Conservation (phyloP, 2,329 filamentous ascomycete species). For the Colletotrichum sp. region DNA sequence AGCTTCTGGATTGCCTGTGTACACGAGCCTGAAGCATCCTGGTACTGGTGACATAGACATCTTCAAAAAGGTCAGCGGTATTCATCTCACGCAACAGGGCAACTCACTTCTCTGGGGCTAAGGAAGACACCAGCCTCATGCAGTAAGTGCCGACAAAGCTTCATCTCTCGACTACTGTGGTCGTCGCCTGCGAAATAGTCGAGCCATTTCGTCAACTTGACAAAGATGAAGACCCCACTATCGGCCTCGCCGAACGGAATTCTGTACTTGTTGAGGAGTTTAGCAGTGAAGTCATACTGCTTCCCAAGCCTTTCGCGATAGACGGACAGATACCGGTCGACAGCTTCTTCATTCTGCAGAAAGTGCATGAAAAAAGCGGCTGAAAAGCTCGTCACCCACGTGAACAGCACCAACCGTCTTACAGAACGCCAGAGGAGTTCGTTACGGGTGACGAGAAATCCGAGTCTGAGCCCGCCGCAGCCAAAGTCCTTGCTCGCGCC, state of each 20-base stretch:
- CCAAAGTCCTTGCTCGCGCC: slow-evolving; percentile 9
- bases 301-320: neutral
- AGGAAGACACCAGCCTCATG: neutral
- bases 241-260: neutral
- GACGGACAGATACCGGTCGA: neutral
- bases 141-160: neutral
- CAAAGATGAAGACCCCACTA: neutral
- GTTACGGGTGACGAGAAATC: neutral
- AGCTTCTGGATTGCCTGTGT: neutral
- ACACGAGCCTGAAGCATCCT: neutral
- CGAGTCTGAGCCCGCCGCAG: neutral
- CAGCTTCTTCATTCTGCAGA: neutral
- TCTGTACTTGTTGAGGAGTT: neutral
- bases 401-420: neutral
- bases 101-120: neutral
- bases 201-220: neutral
- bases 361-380: neutral
- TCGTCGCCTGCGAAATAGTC: neutral
- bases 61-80: neutral
- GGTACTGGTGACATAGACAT: neutral
- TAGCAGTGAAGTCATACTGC: neutral
- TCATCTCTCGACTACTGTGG: neutral
- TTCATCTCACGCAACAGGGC: neutral
- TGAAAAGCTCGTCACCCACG: neutral
- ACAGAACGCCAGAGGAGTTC: neutral